These are phyloP conservation scores for Bauhinia variegata DNA, from an alignment of 306 rosid genomes.

Conservation along the genomic window DNA sequence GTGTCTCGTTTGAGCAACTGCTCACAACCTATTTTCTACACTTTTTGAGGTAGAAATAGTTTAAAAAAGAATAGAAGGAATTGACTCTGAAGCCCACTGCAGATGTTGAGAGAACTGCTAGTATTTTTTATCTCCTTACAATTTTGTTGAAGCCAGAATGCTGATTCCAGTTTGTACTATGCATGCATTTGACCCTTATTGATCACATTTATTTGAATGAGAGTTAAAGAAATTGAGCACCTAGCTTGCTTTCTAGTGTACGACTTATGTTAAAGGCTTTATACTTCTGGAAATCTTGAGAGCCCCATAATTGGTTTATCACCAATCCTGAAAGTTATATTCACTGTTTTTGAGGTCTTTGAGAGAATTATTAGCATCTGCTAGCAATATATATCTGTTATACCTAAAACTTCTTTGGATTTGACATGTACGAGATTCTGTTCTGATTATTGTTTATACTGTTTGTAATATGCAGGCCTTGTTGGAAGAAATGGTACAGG, in stretches of 20 bases:
- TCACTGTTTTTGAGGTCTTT: not conserved
- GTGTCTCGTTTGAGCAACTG: no score
- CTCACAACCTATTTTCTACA: no score
- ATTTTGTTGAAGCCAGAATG: not conserved
- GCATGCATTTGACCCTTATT: not conserved
- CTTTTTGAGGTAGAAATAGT: no score
- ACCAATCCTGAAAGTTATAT: no score
- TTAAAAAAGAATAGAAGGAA: no score
- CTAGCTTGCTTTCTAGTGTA: no score
- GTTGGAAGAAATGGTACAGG: conserved; percentile 98
- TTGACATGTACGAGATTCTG: conserved; percentile 1
- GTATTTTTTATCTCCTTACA: not conserved
- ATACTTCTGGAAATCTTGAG: not conserved
- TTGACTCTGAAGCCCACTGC: no score
- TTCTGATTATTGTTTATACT: conserved; percentile 1
- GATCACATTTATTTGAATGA: no score
- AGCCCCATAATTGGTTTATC: not conserved
- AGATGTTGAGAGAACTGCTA: no score
- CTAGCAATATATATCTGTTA: not conserved
- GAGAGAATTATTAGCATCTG: not conserved
- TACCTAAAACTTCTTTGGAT: not conserved
- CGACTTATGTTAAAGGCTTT: not conserved
- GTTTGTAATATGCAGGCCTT: conserved; percentile 57
- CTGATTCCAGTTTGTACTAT: not conserved
- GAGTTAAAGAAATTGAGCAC: no score